A percentile compares a stretch with the other conserved stretches of the same genome.
These are phyloP conservation scores for Blepharisma stoltei DNA, from an alignment of 73 alveolate species.

Conservation along the genomic window DNA sequence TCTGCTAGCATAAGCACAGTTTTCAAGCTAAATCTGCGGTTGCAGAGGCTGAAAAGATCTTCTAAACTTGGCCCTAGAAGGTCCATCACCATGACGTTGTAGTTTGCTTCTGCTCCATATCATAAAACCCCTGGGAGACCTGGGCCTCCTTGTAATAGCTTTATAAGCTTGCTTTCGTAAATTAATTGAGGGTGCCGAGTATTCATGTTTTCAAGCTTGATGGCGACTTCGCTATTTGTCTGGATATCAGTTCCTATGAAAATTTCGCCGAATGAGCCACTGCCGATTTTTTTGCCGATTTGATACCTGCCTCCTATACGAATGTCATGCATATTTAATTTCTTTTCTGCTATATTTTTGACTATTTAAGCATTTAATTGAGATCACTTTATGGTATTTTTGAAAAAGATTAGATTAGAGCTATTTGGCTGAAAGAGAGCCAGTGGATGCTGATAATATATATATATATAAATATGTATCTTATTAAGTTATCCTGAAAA, in stretches of 20 bases:
- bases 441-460: too few relatives aligned
- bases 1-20: slow-evolving; percentile 81
- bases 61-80: slow-evolving; percentile 85
- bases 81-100: slow-evolving; percentile 86
- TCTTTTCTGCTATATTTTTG: too few relatives aligned
- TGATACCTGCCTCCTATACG: slow-evolving; percentile 65
- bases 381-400: too few relatives aligned
- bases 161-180: slow-evolving; percentile 43
- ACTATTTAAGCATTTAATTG: too few relatives aligned
- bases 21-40: slow-evolving; percentile 71
- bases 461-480: too few relatives aligned
- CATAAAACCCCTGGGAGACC: slow-evolving; percentile 79
- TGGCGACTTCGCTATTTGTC: slow-evolving; percentile 65
- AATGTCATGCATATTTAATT: slow-evolving; percentile 42
- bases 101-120: slow-evolving; percentile 81
- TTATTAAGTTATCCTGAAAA: too few relatives aligned
- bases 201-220: slow-evolving; percentile 55
- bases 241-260: slow-evolving; percentile 58
- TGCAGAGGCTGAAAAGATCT: slow-evolving; percentile 68
- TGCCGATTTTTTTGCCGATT: slow-evolving; percentile 62
- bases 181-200: slow-evolving; percentile 46
- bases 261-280: slow-evolving; percentile 84
- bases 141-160: slow-evolving; percentile 48
- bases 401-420: too few relatives aligned
- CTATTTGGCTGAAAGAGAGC: too few relatives aligned